Base-by-base conservation (phyloP, 176 grass and related monocot species). In the Oryza punctata region DNA sequence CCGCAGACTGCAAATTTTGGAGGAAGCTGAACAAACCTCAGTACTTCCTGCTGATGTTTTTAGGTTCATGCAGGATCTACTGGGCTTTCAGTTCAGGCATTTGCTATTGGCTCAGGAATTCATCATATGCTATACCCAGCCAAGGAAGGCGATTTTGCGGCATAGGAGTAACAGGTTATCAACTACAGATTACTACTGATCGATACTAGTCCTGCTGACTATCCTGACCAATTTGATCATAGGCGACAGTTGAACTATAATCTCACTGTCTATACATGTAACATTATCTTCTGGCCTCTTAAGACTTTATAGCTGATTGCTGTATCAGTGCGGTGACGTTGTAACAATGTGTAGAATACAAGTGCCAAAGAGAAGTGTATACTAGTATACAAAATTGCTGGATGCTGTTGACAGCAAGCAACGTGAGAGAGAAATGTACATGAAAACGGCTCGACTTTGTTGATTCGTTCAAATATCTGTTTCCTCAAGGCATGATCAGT, bases 21-120 rank as follows among this genome's bases (percentile, higher is more conserved):
- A 67, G 35, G 33, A 82, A 71, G 73, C 26, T 3, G n/a, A n/a
- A n/a, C n/a, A 57, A 66, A 33, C 66, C 21, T 60, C 3, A 21
- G 79, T 82, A 23, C 44, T 86, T 78, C 37, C 37, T 90, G 83
- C 78, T 68, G 88, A 86, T 68, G 87, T 67, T 72, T 81, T 90
- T 86, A 61, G n/a, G 67, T 82, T 90, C 72, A 82, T 38, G 88
- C 84, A 68, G 49, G 79, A 90, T 73, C 72, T 86, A 18, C 67
- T 16, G 37, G 59, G 72, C 65, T 84, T 40, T 79, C 68, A 79
- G 68, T 72, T 35, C 12, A 33, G 40, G n/a, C n/a, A n/a, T n/a
- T n/a, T n/a, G n/a, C n/a, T n/a, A n/a, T n/a, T n/a, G n/a, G n/a
- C n/a, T n/a, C n/a, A n/a, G 18, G 7, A 5, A 60, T 60, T 61